Base-by-base conservation (phyloP, 257 asterid genomes). In the Paulownia fortunei region DNA sequence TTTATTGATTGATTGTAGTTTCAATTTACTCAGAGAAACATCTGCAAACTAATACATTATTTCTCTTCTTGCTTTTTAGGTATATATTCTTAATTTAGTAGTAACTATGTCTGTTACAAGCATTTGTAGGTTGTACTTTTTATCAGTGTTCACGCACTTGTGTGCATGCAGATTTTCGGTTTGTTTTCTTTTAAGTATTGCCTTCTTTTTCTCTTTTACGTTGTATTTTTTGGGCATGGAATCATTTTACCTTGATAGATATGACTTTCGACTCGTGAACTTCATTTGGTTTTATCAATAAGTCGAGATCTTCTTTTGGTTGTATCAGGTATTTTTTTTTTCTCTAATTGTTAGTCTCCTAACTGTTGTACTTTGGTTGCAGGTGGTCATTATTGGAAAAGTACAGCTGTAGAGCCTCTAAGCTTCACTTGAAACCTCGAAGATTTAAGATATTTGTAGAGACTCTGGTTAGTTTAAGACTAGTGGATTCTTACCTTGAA, bases 301-400 rank as follows among this genome's bases (percentile, higher is more conserved):
- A 21, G 10, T 61, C 26, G 4, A 46, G 67, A 41, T 32, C 44
- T 37, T 59, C 18, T 15, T 64, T 74, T 32, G 32, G 64, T 71
- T 65, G 60, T 49, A 30, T 56, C 15, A 77, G 32, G 59, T 34
- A 16, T 59, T 4, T 6, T 79, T 16, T 13, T 44, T 32, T 12
- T 46, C 54, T 47, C 65, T 61, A 58, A 34, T 36, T 42, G 56
- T 15, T 67, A 15, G 67, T 74, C 51, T 77, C 79, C 67, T 37
- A 63, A 76, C 65, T 42, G 47, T 21, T 74, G 56, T 76, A 24
- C 64, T 76, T 74, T 73, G 65, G 78, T 79, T 87, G 79, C 83
- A 96, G 97, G 98, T 96, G 99, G 98, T 93, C 98, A 37, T 86
- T 96, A 69, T 82, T 96, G 92, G 99, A 96, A 86, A 93, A 96